These are phyloP conservation scores for Xenosphaeropsis pyriputrescens DNA, from an alignment of 2,329 filamentous ascomycete genomes.

Conservation along the genomic window DNA sequence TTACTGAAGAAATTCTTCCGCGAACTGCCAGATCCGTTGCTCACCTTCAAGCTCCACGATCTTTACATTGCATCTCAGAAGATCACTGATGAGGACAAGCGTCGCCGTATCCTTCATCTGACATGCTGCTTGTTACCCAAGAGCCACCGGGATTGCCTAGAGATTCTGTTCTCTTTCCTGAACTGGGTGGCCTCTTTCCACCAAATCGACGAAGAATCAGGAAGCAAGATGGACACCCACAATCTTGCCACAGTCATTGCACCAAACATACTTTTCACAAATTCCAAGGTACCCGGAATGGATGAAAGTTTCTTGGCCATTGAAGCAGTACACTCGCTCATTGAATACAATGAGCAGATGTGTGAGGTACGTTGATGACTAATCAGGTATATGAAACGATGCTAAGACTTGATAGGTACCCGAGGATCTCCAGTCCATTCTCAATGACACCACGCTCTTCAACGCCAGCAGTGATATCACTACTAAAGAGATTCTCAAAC, in stretches of 20 bases:
- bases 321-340: conserved; percentile 80
- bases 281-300: conserved; percentile 47
- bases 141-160: conserved; percentile 80
- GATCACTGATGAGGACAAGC: conserved; percentile 66
- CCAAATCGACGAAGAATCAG: conserved; percentile 89
- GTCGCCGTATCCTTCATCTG: conserved; percentile 75
- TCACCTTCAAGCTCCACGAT: conserved; percentile 88
- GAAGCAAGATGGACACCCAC: conserved; percentile 98
- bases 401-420: conserved; percentile 52
- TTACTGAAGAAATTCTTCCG: conserved; percentile 90
- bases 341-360: conserved; percentile 90
- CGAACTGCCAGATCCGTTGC: conserved; percentile 82
- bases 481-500: conserved; percentile 91
- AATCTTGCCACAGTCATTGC: conserved; percentile 96
- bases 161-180: conserved; percentile 89
- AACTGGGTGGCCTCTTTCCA: conserved; percentile 98
- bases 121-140: conserved; percentile 89
- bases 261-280: conserved; percentile 78
- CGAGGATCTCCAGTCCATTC: conserved; percentile 73
- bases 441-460: conserved; percentile 73
- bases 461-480: conserved; percentile 76
- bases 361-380: conserved; percentile 58
- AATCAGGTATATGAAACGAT: conserved; percentile 2
- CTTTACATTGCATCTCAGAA: conserved; percentile 86
- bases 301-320: conserved; percentile 92